Conservation (phyloP, 1,284 basidiomycete genomes). For the Earliella scabrosa region DNA sequence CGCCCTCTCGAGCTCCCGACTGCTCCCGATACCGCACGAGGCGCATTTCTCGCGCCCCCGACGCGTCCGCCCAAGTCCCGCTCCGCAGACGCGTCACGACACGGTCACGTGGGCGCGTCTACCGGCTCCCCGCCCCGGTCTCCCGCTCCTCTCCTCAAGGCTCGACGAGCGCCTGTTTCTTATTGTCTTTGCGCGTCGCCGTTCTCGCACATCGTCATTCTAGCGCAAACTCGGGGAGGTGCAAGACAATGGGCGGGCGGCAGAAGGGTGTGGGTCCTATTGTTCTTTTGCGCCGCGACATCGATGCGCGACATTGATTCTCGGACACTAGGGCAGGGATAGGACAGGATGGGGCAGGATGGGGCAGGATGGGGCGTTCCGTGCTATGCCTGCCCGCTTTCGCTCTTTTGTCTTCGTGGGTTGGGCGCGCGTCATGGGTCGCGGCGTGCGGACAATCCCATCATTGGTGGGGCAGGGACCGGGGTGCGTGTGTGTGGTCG, state of each 20-base stretch:
- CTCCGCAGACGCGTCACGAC: conserved; percentile 7
- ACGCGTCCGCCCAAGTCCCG: no score
- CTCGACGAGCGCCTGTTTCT: not conserved
- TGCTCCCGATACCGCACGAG: no score
- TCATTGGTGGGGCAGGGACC: no score
- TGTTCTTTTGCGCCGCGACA: not conserved
- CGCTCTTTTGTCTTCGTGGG: not conserved
- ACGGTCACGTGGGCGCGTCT: conserved; percentile 21
- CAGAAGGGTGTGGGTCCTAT: not conserved
- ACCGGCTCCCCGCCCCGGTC: no score
- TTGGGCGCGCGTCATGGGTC: not conserved
- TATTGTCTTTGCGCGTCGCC: not conserved
- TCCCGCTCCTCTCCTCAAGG: no score
- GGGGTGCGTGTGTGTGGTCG: not conserved
- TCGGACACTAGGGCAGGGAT: no score
- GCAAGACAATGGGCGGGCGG: not conserved
- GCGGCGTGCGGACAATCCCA: not conserved
- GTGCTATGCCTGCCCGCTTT: not conserved
- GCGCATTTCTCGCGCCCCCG: no score
- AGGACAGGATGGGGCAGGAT: no score
- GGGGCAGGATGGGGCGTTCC: no score
- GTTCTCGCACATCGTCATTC: not conserved
- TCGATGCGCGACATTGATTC: conserved; percentile 5
- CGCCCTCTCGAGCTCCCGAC: no score
- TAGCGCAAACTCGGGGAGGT: not conserved